A percentile compares a stretch with the other conserved stretches of the same genome.
phyloP scores from a whole-genome alignment of 176 grass and related monocot genomes.

The Puya raimondii region DNA sequence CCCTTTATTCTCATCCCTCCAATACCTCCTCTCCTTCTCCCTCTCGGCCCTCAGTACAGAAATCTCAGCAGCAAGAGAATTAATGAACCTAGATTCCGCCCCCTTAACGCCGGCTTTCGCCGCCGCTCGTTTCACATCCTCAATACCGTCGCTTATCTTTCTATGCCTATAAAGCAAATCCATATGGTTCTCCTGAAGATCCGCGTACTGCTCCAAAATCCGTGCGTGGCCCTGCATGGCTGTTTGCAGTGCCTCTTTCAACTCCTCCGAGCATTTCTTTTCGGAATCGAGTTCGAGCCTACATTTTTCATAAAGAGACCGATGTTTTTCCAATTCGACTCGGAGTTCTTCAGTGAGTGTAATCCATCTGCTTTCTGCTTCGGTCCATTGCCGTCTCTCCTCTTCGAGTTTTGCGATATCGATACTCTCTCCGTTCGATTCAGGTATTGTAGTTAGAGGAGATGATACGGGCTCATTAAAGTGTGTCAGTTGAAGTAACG shows the following conservation, averaged over 20 bases:
- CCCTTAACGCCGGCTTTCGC: constrained; percentile 67
- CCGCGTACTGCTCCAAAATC: constrained; percentile 89
- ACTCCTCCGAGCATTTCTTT: constrained; percentile 73
- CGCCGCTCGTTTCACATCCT: constrained; percentile 72
- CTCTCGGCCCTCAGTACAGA: constrained; percentile 51
- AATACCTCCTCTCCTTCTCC: constrained; percentile 46
- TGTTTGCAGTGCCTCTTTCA: constrained; percentile 85
- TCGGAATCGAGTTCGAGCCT: constrained; percentile 64
- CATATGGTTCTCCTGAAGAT: constrained; percentile 96
- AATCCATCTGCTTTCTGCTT: constrained; percentile 79
- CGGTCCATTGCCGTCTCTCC: constrained; percentile 33
- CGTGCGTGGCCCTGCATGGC: constrained; percentile 85
- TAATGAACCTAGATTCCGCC: constrained; percentile 57
- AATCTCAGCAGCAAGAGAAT: constrained; percentile 67
- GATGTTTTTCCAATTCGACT: constrained; percentile 57
- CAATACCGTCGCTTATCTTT: constrained; percentile 68
- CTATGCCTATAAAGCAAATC: constrained; percentile 57
- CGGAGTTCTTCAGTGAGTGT: constrained; percentile 75
- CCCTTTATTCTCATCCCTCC: constrained; percentile 61
- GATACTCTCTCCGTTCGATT: constrained; percentile 35
- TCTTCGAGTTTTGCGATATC: constrained; percentile 23
- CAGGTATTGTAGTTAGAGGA: constrained; percentile 30
- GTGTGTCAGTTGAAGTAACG: constrained; percentile 28
- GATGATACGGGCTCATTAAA: constrained; percentile 13
- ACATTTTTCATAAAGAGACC: constrained; percentile 40